phyloP scores from a whole-genome alignment of 345 rosid genomes.

The Aegle marmelos region DNA sequence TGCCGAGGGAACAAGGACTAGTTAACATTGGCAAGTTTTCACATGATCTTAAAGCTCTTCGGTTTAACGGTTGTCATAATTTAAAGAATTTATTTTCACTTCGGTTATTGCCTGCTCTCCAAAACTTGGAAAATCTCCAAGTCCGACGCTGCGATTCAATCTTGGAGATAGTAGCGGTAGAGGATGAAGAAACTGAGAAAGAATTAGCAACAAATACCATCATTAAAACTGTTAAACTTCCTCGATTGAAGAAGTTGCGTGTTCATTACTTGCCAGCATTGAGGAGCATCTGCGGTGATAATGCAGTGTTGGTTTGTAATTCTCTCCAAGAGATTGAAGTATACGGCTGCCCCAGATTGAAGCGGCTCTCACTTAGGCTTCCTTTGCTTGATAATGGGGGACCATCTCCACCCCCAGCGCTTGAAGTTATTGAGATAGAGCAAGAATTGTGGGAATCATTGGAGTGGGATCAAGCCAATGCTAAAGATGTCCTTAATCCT shows the following conservation, averaged over 20 bases:
- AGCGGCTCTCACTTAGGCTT: neutral
- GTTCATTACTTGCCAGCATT: rapidly evolving
- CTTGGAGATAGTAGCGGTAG: neutral
- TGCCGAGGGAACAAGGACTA: neutral
- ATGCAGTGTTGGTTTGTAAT: neutral
- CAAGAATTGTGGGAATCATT: neutral
- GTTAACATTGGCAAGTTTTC: neutral
- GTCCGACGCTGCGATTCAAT: rapidly evolving
- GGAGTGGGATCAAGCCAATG: neutral
- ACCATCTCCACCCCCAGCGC: too few species aligned
- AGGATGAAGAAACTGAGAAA: neutral
- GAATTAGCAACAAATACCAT: too few species aligned
- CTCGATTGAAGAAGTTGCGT: neutral
- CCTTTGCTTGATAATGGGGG: too few species aligned
- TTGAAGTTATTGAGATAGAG: too few species aligned
- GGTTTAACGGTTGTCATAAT: rapidly evolving
- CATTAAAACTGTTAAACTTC: neutral
- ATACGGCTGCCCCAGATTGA: rapidly evolving
- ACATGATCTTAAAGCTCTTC: neutral
- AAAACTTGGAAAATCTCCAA: too few species aligned
- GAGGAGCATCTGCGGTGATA: neutral
- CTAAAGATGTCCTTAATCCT: neutral
- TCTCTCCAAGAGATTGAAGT: neutral
- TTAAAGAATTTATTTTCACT: neutral
- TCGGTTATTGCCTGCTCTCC: too few species aligned